Conservation (phyloP, 202 grass and related monocot genomes). For the Bolboschoenoplectus hybrid region DNA sequence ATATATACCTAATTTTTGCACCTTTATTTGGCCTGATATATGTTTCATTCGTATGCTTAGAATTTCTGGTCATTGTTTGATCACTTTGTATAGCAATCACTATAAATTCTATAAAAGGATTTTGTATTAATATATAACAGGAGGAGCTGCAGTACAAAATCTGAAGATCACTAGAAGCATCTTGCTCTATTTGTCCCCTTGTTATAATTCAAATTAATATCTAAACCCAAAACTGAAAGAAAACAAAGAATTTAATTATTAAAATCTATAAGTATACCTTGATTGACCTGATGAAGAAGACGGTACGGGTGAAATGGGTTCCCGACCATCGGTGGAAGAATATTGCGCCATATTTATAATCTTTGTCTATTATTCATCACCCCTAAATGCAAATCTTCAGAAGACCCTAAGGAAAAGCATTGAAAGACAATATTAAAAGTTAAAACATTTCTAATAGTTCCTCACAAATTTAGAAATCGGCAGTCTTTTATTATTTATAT, state of each 20-base stretch:
- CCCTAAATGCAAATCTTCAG: conserved; percentile 8
- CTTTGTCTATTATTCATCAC: conserved; percentile 24
- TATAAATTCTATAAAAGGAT: background rate
- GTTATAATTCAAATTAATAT: conserved; percentile 20
- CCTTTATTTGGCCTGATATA: background rate
- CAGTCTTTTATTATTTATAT: background rate
- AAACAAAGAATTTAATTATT: background rate
- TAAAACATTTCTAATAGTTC: conserved; percentile 20
- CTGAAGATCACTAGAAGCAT: conserved; percentile 18
- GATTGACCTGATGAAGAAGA: conserved; percentile 77
- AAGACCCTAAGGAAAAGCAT: conserved; percentile 19
- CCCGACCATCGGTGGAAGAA: conserved; percentile 47
- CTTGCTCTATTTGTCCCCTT: background rate
- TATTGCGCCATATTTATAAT: conserved; percentile 56
- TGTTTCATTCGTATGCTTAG: background rate
- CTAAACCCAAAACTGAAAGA: conserved; percentile 1
- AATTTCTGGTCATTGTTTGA: background rate
- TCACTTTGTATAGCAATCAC: background rate
- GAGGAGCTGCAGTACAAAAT: background rate
- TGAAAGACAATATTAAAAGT: background rate
- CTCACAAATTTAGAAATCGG: background rate
- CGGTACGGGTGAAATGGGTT: conserved; percentile 56
- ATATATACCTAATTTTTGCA: background rate
- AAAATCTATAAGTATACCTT: conserved; percentile 55
- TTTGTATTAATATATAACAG: background rate